Conservation (phyloP, 345 rosid genomes). For the Salix caprea region DNA sequence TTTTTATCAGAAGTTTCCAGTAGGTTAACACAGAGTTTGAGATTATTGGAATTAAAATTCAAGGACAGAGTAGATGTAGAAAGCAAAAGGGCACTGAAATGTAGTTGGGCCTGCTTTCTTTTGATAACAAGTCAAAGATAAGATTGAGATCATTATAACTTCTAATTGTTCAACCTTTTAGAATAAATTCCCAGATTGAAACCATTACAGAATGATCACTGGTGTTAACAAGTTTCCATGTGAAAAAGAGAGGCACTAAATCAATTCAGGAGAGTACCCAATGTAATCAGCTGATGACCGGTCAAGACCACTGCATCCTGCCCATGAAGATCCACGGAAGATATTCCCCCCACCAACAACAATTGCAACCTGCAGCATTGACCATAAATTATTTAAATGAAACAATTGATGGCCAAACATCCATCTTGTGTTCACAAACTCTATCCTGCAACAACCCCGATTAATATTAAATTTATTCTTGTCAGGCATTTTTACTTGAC, state of each 20-base stretch:
- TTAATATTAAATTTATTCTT: neutral
- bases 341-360: conserved; percentile 98
- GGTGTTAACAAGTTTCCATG: neutral
- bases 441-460: neutral
- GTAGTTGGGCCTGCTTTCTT: neutral
- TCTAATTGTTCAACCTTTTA: neutral
- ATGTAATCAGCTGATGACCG: conserved; percentile 96
- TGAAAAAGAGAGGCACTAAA: neutral
- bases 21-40: neutral
- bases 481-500: neutral
- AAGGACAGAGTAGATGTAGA: neutral
- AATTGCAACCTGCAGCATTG: conserved; percentile 66
- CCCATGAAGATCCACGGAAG: conserved; percentile 90
- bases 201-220: neutral
- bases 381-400: conserved; percentile 3
- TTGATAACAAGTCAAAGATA: neutral
- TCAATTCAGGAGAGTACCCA: conserved; percentile 48
- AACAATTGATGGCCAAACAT: neutral
- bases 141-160: neutral
- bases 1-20: neutral
- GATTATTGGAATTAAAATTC: neutral
- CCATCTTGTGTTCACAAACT: neutral
- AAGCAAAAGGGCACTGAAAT: neutral
- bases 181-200: neutral
- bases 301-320: conserved; percentile 93